Percentiles rank a stretch among this genome's conserved stretches.
Conservation (phyloP, 2,329 filamentous ascomycete species). For the Rosellinia necatrix region DNA sequence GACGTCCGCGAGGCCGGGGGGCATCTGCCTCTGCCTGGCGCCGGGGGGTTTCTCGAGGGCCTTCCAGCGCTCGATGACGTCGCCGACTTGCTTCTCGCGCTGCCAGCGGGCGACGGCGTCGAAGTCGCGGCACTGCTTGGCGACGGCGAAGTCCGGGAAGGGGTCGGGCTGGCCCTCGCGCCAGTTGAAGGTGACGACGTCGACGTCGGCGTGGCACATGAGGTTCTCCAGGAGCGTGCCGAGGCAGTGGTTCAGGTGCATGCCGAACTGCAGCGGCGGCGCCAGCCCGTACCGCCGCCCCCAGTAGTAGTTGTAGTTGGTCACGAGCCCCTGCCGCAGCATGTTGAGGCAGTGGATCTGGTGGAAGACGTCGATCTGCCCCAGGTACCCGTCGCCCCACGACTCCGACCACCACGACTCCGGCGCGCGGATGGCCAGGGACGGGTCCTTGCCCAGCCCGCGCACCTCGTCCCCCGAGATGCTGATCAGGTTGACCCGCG, state of each 20-base stretch:
- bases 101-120: conserved; percentile 8
- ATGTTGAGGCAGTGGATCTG: conserved; percentile 24
- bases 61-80: neutral
- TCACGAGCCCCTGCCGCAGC: conserved; percentile 12
- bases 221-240: conserved; percentile 14
- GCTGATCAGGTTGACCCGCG: neutral
- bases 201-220: conserved; percentile 21
- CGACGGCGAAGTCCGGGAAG: conserved; percentile 5
- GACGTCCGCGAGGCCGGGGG: neutral
- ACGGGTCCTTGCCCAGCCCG: conserved; percentile 9
- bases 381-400: conserved; percentile 3
- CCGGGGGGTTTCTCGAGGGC: neutral
- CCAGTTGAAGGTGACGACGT: conserved; percentile 19
- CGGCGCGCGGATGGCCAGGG: neutral
- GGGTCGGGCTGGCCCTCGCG: neutral
- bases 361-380: conserved; percentile 16
- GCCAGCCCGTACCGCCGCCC: neutral
- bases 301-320: conserved; percentile 23
- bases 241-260: conserved; percentile 17
- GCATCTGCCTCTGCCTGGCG: neutral
- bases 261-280: conserved; percentile 2
- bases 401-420: neutral
- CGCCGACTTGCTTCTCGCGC: neutral
- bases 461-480: conserved; percentile 1
- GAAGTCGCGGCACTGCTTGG: conserved; percentile 5